A percentile compares a stretch with the other conserved stretches of the same genome.
phyloP scores from a whole-genome alignment of 208 protist genomes.

The Acanthamoeba triangularis region DNA sequence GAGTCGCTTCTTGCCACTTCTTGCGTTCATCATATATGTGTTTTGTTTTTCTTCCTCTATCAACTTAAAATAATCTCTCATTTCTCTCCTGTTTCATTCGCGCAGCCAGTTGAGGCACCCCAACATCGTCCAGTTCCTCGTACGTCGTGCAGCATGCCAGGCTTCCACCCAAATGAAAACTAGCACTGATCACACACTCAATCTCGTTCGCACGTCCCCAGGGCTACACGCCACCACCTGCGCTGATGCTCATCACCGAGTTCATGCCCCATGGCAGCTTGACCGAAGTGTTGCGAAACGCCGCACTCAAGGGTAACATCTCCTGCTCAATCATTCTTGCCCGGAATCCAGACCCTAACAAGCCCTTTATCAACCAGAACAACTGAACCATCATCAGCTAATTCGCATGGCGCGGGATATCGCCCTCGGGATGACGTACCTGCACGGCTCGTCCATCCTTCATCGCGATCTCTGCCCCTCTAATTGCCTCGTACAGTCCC shows the following conservation, averaged over 20 bases:
- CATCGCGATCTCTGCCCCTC: not conserved
- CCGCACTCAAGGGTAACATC: not conserved
- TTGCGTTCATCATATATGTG: no score
- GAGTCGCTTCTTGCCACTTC: not conserved
- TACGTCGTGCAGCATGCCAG: not conserved
- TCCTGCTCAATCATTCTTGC: not conserved
- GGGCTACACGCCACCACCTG: slow-evolving; percentile 1
- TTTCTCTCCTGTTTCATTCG: not conserved
- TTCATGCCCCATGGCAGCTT: slow-evolving; percentile 2
- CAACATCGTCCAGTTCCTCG: slow-evolving; percentile 1
- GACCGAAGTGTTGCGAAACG: not conserved
- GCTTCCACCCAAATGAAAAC: not conserved
- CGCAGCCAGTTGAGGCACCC: not conserved
- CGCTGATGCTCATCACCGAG: slow-evolving; percentile 22
- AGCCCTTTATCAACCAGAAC: not conserved
- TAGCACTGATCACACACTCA: not conserved
- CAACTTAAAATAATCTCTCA: no score
- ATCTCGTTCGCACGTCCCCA: not conserved
- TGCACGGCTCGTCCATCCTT: not conserved
- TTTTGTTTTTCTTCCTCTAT: no score
- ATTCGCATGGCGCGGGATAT: slow-evolving; percentile 21
- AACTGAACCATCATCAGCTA: not conserved
- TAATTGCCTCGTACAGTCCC: not conserved
- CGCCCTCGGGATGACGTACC: slow-evolving; percentile 27
- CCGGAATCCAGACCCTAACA: no score